Evolutionary conservation across 2,329 filamentous ascomycete genomes (phyloP).

Genomic region (Claviceps cyperi): DNA sequence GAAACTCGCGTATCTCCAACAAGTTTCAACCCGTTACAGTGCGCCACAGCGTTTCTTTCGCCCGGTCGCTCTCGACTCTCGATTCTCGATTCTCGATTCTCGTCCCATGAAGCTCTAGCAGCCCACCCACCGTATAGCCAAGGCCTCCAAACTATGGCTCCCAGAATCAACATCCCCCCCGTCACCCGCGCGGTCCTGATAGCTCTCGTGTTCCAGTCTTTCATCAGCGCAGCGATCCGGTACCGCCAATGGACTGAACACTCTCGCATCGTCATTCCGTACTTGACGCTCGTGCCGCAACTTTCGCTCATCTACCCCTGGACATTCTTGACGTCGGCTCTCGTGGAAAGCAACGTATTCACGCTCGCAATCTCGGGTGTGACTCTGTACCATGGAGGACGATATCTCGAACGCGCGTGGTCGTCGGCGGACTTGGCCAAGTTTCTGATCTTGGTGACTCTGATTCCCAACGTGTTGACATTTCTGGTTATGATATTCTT

Average conservation of each 20-base stretch:
- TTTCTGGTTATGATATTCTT: slow-evolving; percentile 62
- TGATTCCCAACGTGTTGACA: slow-evolving; percentile 67
- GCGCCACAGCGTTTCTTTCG: not conserved
- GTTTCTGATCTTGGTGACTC: slow-evolving; percentile 62
- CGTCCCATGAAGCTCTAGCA: slow-evolving; percentile 2
- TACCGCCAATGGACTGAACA: slow-evolving; percentile 53
- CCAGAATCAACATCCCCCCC: slow-evolving; percentile 82
- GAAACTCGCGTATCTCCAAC: not conserved
- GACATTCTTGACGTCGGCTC: slow-evolving; percentile 73
- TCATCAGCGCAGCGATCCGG: slow-evolving; percentile 68
- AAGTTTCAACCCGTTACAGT: not conserved
- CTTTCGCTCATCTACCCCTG: slow-evolving; percentile 79
- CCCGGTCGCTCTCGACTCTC: not conserved
- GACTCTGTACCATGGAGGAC: slow-evolving; percentile 80
- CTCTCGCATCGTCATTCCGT: slow-evolving; percentile 61
- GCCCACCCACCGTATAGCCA: not conserved
- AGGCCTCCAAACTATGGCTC: slow-evolving; percentile 42
- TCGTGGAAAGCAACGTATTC: slow-evolving; percentile 88
- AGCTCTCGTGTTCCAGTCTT: slow-evolving; percentile 58
- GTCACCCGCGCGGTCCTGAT: slow-evolving; percentile 73
- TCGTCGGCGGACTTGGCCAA: slow-evolving; percentile 83
- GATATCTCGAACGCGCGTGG: slow-evolving; percentile 94
- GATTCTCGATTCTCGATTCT: no score
- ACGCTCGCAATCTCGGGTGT: slow-evolving; percentile 63
- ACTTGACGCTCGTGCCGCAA: slow-evolving; percentile 74